A percentile compares a stretch with the other conserved stretches of the same genome.
These are phyloP conservation scores for Beta macrorhiza DNA, from an alignment of 179 eudicot genomes.

Conservation along the genomic window DNA sequence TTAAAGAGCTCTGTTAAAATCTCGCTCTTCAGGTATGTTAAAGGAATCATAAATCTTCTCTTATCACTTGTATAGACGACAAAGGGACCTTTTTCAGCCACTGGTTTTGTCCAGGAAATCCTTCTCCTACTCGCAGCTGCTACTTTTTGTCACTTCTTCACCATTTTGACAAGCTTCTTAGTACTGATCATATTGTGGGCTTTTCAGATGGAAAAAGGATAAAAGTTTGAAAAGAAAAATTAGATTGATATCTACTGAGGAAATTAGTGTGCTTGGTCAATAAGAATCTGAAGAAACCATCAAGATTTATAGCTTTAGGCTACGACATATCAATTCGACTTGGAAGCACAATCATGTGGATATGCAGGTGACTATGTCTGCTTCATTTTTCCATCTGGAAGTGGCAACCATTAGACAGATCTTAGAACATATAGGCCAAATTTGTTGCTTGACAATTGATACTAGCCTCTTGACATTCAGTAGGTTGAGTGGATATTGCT, in stretches of 20 bases:
- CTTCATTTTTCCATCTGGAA: background rate
- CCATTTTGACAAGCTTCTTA: constrained; percentile 14
- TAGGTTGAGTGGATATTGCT: background rate
- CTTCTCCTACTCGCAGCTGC: constrained; percentile 1
- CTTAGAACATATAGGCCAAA: background rate
- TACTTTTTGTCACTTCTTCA: constrained; percentile 3
- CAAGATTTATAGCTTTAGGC: constrained; percentile 1
- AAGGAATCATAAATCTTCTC: constrained; percentile 9
- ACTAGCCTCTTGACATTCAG: background rate
- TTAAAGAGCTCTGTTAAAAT: constrained; percentile 9
- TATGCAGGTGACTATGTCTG: constrained; percentile 3
- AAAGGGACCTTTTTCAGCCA: constrained; percentile 10
- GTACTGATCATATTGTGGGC: constrained; percentile 3
- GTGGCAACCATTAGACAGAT: background rate
- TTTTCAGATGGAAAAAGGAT: background rate
- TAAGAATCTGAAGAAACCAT: too few species aligned
- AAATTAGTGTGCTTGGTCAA: background rate
- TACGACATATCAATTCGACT: background rate
- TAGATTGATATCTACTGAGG: background rate
- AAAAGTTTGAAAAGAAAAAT: background rate
- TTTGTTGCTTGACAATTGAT: background rate
- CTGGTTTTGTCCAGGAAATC: background rate
- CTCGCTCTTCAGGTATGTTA: background rate
- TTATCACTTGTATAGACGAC: constrained; percentile 8
- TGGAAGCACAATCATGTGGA: constrained; percentile 10